phyloP scores from a whole-genome alignment of 2,329 filamentous ascomycete genomes.

The Cercospora nicotianae region DNA sequence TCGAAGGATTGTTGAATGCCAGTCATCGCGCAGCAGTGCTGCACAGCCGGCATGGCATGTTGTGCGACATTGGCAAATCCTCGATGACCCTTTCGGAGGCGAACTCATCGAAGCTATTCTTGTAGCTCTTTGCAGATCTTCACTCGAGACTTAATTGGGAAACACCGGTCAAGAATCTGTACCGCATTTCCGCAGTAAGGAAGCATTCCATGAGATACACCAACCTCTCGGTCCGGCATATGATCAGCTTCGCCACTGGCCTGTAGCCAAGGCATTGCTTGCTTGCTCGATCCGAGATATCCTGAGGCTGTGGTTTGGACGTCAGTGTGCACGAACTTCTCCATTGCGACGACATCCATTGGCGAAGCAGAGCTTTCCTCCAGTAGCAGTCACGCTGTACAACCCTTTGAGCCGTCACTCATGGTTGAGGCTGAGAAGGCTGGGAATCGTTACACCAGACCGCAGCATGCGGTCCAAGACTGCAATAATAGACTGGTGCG shows the following conservation, averaged over 20 bases:
- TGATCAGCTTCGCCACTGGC: neutral
- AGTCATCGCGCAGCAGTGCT: neutral
- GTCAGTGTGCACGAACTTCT: neutral
- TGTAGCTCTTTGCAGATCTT: neutral
- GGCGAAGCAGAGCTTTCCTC: neutral
- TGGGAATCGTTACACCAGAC: neutral
- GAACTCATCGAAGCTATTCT: neutral
- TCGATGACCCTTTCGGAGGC: neutral
- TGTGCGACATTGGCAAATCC: neutral
- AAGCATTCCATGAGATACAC: neutral
- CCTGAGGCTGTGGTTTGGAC: neutral
- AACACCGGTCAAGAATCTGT: neutral
- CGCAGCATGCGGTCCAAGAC: neutral
- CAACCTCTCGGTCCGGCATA: neutral
- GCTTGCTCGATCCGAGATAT: neutral
- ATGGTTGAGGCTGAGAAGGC: neutral
- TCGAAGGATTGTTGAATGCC: neutral
- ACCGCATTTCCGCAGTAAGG: neutral
- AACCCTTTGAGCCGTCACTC: neutral
- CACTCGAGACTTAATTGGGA: neutral
- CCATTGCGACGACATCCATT: neutral
- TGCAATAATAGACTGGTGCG: neutral
- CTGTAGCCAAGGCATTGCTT: neutral
- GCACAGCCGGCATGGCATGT: neutral
- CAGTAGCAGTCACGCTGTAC: neutral